Percentiles rank a stretch among this genome's conserved stretches.
These are phyloP conservation scores for Talaromyces sp. DNA, from an alignment of 2,329 filamentous ascomycete species.

Conservation along the genomic window DNA sequence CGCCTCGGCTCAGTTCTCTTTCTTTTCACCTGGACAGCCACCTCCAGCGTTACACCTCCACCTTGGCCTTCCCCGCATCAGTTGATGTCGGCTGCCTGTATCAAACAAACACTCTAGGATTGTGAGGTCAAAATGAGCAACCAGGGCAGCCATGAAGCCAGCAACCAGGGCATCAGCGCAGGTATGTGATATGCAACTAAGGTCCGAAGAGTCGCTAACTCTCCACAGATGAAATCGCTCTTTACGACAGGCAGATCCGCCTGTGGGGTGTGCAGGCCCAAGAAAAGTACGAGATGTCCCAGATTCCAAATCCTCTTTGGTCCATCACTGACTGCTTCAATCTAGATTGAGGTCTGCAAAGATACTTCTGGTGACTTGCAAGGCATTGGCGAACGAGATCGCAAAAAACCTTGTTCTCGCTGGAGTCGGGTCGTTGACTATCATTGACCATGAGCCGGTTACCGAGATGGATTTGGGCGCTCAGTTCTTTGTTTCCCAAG, in stretches of 20 bases:
- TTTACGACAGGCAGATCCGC: constrained; percentile 95
- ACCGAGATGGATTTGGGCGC: constrained; percentile 75
- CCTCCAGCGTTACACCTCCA: background rate
- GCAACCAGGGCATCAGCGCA: constrained; percentile 28
- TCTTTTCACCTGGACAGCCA: background rate
- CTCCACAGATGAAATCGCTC: constrained; percentile 78
- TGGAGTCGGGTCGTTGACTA: constrained; percentile 83
- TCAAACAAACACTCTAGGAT: background rate
- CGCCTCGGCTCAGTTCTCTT: background rate
- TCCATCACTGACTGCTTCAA: background rate
- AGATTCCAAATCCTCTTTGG: background rate
- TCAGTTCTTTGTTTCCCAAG: constrained; percentile 75
- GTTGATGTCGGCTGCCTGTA: background rate
- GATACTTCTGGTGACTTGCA: constrained; percentile 83
- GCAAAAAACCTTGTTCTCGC: constrained; percentile 96
- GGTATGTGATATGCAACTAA: constrained; percentile 18
- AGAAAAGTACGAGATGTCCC: constrained; percentile 53
- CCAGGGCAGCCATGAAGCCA: constrained; percentile 22
- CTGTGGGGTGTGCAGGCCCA: constrained; percentile 96
- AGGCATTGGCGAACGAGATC: constrained; percentile 85
- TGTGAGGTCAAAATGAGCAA: background rate
- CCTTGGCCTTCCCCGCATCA: background rate
- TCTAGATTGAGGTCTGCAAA: constrained; percentile 77
- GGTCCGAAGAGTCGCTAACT: constrained; percentile 4
- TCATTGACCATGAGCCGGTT: constrained; percentile 73